A percentile compares a stretch with the other conserved stretches of the same genome.
Conservation (phyloP, 192 early-diverging fungal genomes). For the Coemansia sp. region DNA sequence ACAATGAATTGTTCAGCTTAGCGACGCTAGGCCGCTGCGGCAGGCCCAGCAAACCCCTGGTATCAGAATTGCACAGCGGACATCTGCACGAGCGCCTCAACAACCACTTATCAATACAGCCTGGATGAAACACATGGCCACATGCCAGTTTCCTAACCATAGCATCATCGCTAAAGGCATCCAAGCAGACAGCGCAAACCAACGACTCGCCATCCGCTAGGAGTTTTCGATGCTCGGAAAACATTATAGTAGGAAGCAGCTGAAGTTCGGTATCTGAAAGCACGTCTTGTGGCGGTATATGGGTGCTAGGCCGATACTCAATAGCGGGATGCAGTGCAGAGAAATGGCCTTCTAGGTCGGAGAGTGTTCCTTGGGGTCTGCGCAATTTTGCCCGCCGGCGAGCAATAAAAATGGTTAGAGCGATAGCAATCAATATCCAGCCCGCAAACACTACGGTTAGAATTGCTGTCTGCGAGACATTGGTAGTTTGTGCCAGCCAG, state of each 20-base stretch:
- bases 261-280: conserved; percentile 15
- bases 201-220: not conserved
- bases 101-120: conserved; percentile 45
- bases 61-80: conserved; percentile 42
- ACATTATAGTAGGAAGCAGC: conserved; percentile 8
- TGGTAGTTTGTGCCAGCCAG: conserved; percentile 5
- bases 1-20: conserved; percentile 17
- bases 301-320: conserved; percentile 5
- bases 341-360: conserved; percentile 10
- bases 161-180: conserved; percentile 8
- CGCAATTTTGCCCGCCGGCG: conserved; percentile 3
- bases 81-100: conserved; percentile 41
- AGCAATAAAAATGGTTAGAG: conserved; percentile 8
- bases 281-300: conserved; percentile 1
- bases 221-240: not conserved
- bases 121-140: conserved; percentile 31
- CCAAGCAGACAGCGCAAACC: conserved; percentile 39
- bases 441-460: conserved; percentile 22
- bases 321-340: not conserved
- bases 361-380: not conserved
- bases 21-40: conserved; percentile 23
- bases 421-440: conserved; percentile 6
- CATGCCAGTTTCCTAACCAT: conserved; percentile 37
- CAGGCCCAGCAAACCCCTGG: conserved; percentile 10
- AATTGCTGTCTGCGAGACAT: conserved; percentile 16